Base-by-base conservation (phyloP, 1,139 yeast genomes). In the Protomyces macrosporus region DNA sequence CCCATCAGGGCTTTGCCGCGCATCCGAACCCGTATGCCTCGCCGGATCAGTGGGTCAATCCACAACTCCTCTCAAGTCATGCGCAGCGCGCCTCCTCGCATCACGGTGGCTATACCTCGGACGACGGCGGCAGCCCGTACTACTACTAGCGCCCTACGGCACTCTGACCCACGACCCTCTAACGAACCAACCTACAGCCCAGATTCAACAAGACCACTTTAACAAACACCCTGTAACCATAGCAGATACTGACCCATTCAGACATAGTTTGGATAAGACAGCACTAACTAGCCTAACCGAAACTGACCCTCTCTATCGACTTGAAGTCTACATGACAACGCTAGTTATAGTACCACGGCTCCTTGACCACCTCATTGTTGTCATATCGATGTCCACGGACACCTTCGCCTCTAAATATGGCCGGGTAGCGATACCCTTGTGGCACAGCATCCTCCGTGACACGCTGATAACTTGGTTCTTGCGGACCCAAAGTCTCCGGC, bases 391-490 rank as follows among this genome's bases (percentile, higher is more conserved):
- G 98, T 0, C 93, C 98, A 70, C 97, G 84, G 34, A 90, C 91
- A 54, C 98, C 98, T 52, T 88, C 90, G n/a, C 96, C 98, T 68
- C 84, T 80, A 75, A 93, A 90, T 70, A 82, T 75, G n/a, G 77
- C 77, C 1, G 98, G 98, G 84, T 90, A 90, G 70, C 89, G 80
- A 71, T 86, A 79, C 54, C 82, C 85, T 65, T 79, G 81, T 12
- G 84, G 83, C 33, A 90, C 85, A 33, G 80, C 78, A 32, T 74
- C 73, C 72, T 87, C 93, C 32, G 76, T 76, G 33, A 87, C 75
- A 69, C 80, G 82, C 65, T 79, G 76, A 71, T 85, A 82, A 6
- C 85, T 83, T 63, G 79, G 75, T 35, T 78, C 80, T 45, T 80
- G 82, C 35, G 80, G 81, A 6, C 33, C 45, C 10, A 34, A 30